Conservation (phyloP, 2,329 filamentous ascomycete genomes). For the Aspergillus cejpii region DNA sequence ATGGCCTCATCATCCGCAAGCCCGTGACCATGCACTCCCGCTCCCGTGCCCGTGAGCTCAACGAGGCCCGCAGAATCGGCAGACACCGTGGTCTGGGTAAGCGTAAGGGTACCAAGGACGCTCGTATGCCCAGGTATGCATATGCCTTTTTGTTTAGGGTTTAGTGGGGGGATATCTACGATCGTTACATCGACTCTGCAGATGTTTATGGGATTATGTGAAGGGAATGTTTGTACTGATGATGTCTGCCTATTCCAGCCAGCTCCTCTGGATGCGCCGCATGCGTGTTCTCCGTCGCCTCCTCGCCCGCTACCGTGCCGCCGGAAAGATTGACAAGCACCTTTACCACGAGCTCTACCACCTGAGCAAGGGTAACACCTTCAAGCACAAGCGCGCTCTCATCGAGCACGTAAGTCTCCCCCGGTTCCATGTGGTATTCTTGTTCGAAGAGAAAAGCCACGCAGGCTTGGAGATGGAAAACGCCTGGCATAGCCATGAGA, state of each 20-base stretch:
- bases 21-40: slow-evolving; percentile 99
- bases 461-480: background rate
- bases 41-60: slow-evolving; percentile 90
- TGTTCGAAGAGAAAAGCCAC: slow-evolving; percentile 12
- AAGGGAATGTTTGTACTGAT: slow-evolving; percentile 16
- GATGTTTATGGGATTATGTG: background rate
- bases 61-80: slow-evolving; percentile 86
- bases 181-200: background rate
- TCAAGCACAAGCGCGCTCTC: slow-evolving; percentile 99
- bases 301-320: slow-evolving; percentile 98
- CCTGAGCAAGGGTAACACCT: slow-evolving; percentile 99
- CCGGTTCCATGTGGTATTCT: slow-evolving; percentile 2
- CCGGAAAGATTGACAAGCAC: slow-evolving; percentile 99
- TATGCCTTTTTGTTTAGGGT: slow-evolving; percentile 8
- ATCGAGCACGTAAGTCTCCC: slow-evolving; percentile 87
- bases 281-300: slow-evolving; percentile 98
- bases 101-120: slow-evolving; percentile 99
- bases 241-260: slow-evolving; percentile 50
- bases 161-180: background rate
- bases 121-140: slow-evolving; percentile 93
- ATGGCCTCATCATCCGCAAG: slow-evolving; percentile 99
- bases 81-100: slow-evolving; percentile 99
- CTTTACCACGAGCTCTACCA: slow-evolving; percentile 99
- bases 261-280: slow-evolving; percentile 99
- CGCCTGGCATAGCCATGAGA: background rate